Conservation (phyloP, 2,329 filamentous ascomycete genomes). For the Trichoderma aggressivum region DNA sequence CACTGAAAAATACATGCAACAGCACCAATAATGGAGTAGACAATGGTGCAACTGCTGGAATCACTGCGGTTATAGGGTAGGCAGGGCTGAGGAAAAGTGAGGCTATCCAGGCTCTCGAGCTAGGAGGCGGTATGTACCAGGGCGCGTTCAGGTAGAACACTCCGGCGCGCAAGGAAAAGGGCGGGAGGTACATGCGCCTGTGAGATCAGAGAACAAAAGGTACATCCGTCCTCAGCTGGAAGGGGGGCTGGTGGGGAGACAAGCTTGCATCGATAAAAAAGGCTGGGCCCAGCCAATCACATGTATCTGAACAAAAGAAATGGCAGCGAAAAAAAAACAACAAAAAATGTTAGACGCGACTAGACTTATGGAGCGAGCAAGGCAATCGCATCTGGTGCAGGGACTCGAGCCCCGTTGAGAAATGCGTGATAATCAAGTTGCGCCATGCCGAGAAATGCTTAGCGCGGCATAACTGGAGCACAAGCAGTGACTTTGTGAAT, state of each 20-base stretch:
- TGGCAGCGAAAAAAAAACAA: neutral
- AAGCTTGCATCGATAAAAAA: neutral
- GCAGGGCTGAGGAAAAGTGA: neutral
- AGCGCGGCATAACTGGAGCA: neutral
- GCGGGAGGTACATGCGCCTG: neutral
- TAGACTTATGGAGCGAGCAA: neutral
- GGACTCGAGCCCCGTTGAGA: neutral
- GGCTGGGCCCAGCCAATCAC: neutral
- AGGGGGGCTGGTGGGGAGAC: neutral
- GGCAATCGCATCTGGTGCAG: constrained; percentile 6
- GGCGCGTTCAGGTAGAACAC: neutral
- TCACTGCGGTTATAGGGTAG: neutral
- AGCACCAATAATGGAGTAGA: neutral
- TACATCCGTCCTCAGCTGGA: constrained; percentile 9
- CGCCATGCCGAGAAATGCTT: constrained; percentile 9
- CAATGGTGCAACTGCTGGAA: neutral
- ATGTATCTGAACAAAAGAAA: neutral
- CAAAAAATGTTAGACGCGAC: constrained; percentile 7
- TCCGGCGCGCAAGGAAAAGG: neutral
- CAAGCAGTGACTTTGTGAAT: neutral
- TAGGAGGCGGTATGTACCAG: neutral
- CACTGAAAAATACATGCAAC: neutral
- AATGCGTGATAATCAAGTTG: neutral
- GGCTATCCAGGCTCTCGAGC: neutral
- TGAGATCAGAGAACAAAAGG: neutral